Evolutionary conservation across 2,329 filamentous ascomycete species (phyloP).

Genomic region (Xylaria polymorpha): DNA sequence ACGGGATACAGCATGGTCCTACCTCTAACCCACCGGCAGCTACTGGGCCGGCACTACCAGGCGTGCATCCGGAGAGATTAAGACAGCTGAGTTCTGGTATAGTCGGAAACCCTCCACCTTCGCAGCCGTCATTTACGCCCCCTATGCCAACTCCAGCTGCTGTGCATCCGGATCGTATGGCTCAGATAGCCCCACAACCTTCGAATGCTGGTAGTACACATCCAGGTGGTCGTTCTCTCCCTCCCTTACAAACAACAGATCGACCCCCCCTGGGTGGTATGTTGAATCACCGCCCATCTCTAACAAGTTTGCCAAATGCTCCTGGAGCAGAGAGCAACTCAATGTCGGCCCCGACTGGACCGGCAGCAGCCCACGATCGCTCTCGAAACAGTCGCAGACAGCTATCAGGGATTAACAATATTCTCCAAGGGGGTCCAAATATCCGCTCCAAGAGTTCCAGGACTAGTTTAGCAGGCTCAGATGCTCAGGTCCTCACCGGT

Average conservation of each 20-base stretch:
- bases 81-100: constrained; percentile 45
- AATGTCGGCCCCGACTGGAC: constrained; percentile 51
- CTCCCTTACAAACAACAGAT: constrained; percentile 50
- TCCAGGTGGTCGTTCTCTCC: constrained; percentile 46
- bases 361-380: constrained; percentile 49
- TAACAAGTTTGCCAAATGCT: constrained; percentile 38
- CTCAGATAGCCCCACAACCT: constrained; percentile 51
- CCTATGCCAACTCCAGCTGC: constrained; percentile 43
- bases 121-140: constrained; percentile 43
- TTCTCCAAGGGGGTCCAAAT: constrained; percentile 59
- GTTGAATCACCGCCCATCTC: constrained; percentile 45
- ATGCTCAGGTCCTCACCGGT: constrained; percentile 67
- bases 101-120: constrained; percentile 36
- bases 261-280: constrained; percentile 47
- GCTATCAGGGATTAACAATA: constrained; percentile 69
- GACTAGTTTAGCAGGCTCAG: constrained; percentile 62
- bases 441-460: constrained; percentile 54
- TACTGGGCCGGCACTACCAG: constrained; percentile 38
- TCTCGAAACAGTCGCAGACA: constrained; percentile 61
- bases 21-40: constrained; percentile 45
- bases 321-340: constrained; percentile 46
- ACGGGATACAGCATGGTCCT: constrained; percentile 44
- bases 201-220: constrained; percentile 43
- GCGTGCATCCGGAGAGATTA: constrained; percentile 50
- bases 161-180: constrained; percentile 58